A percentile compares a stretch with the other conserved stretches of the same genome.
These are phyloP conservation scores for Paramecium primaurelia DNA, from an alignment of 73 alveolate species.

Conservation along the genomic window DNA sequence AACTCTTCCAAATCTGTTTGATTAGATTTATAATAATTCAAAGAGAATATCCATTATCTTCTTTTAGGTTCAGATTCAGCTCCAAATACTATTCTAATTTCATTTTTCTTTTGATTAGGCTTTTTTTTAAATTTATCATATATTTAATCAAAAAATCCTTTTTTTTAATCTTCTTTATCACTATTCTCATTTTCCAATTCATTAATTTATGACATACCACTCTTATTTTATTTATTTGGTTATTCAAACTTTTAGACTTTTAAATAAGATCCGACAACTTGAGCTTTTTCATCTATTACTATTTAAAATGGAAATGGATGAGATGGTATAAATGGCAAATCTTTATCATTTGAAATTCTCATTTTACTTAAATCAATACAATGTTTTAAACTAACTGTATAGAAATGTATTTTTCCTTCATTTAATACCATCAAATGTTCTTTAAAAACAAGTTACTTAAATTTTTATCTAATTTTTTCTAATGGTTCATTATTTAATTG, in stretches of 20 bases:
- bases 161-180: constrained; percentile 27
- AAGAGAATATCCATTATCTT: constrained; percentile 42
- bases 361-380: constrained; percentile 40
- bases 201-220: background rate
- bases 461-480: constrained; percentile 42
- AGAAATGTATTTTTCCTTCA: constrained; percentile 20
- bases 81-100: constrained; percentile 25
- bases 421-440: constrained; percentile 4
- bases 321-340: constrained; percentile 24
- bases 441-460: background rate
- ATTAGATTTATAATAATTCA: background rate
- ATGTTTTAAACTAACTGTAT: constrained; percentile 5
- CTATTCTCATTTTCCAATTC: constrained; percentile 44
- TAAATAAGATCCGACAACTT: background rate
- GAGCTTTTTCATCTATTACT: background rate
- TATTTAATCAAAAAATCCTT: constrained; percentile 27
- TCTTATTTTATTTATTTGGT: background rate
- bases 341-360: constrained; percentile 22
- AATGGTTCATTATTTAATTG: background rate
- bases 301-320: constrained; percentile 49
- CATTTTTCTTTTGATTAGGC: background rate
- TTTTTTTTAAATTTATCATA: constrained; percentile 34
- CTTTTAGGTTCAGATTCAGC: constrained; percentile 50
- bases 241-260: constrained; percentile 33
- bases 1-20: constrained; percentile 10